phyloP scores from a whole-genome alignment of 345 rosid genomes.

The Gossypium australe region DNA sequence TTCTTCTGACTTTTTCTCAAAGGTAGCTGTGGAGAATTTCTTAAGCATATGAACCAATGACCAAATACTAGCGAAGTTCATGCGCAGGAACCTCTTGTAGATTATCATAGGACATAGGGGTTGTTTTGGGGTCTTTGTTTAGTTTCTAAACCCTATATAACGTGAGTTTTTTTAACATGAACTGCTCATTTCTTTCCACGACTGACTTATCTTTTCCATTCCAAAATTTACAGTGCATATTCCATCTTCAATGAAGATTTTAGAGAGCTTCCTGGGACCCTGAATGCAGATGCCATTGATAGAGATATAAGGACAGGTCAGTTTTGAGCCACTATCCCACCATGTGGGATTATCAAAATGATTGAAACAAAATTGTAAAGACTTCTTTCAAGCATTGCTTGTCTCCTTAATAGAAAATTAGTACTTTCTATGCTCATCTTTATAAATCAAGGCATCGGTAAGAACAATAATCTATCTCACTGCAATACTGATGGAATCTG shows the following conservation, averaged over 20 bases:
- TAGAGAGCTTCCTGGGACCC: slow-evolving; percentile 90
- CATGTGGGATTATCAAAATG: background rate
- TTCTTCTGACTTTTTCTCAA: background rate
- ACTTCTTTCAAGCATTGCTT: background rate
- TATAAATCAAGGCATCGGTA: background rate
- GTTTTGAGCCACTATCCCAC: slow-evolving; percentile 31
- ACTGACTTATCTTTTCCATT: background rate
- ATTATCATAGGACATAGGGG: background rate
- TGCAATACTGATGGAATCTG: background rate
- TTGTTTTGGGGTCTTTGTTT: slow-evolving; percentile 1
- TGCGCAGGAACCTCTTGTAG: background rate
- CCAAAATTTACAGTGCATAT: slow-evolving; percentile 53
- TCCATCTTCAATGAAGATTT: slow-evolving; percentile 88
- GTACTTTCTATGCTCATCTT: background rate
- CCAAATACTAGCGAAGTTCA: background rate
- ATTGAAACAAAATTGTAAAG: background rate
- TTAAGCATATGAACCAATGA: background rate
- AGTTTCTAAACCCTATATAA: background rate
- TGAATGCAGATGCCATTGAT: slow-evolving; percentile 76
- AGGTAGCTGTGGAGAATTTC: background rate
- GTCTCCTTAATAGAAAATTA: background rate
- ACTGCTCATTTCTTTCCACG: background rate
- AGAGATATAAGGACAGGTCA: slow-evolving; percentile 77
- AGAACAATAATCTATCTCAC: background rate
- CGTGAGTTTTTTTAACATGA: background rate